Conservation (phyloP, 1,284 basidiomycete genomes). For the Golubevia pallescens region DNA sequence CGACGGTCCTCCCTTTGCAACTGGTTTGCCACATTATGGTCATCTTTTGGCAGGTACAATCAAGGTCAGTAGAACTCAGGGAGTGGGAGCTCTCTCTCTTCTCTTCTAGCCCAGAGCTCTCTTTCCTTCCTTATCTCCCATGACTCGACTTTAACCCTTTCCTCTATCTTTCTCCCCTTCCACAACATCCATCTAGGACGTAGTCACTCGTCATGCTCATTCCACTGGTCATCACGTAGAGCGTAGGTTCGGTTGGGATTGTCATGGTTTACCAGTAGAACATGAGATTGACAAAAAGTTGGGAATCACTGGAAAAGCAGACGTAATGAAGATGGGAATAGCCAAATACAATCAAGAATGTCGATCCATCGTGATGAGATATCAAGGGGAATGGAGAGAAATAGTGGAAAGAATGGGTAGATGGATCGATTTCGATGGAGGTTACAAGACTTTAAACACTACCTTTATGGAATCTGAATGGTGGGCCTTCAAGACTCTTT, state of each 20-base stretch:
- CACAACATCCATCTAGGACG: constrained; percentile 22
- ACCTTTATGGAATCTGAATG: constrained; percentile 62
- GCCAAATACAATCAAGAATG: constrained; percentile 61
- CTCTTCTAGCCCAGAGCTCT: background rate
- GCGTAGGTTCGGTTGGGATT: constrained; percentile 63
- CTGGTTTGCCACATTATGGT: constrained; percentile 61
- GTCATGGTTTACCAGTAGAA: constrained; percentile 62
- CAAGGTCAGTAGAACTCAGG: constrained; percentile 37
- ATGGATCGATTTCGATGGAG: constrained; percentile 63
- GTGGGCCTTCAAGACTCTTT: constrained; percentile 59
- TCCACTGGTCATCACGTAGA: constrained; percentile 62
- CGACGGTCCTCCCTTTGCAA: constrained; percentile 62
- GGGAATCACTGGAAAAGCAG: constrained; percentile 59
- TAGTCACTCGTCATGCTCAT: constrained; percentile 58
- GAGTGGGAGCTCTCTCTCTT: too few species aligned
- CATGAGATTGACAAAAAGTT: constrained; percentile 65
- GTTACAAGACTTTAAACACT: constrained; percentile 62
- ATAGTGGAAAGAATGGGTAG: constrained; percentile 62
- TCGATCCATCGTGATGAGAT: constrained; percentile 60
- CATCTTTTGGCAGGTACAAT: constrained; percentile 59
- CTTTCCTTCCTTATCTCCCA: background rate
- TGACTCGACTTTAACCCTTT: background rate
- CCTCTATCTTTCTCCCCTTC: background rate
- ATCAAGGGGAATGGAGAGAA: constrained; percentile 53
- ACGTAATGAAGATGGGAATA: constrained; percentile 62